Base-by-base conservation (phyloP, 2,329 filamentous ascomycete species). In the Curvularia eragrostidis region DNA sequence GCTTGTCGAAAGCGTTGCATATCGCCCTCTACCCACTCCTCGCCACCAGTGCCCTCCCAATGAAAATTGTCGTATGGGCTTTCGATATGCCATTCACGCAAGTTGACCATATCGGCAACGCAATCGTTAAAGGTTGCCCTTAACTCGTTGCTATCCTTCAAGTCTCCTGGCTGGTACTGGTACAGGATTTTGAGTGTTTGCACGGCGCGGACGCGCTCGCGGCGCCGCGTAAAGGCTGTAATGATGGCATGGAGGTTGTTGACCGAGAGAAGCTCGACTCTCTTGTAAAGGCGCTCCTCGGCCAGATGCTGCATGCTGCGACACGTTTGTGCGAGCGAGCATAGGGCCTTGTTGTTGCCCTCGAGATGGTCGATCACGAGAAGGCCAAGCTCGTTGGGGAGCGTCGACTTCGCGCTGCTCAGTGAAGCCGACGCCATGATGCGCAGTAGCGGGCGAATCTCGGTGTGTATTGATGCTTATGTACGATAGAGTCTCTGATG, bases 31-130 rank as follows among this genome's bases (percentile, higher is more conserved):
- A 75, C 71, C 74, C 74, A 77, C 44, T 67, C 65, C 12, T 67
- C 47, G 10, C 67, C 69, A 26, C 68, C 70, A 13, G 54, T 56
- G 2, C 58, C 47, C n/a, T 65, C 61, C 70, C 71, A 73, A 30
- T 73, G 61, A 50, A 69, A 71, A 49, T 75, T 76, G 51, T 75
- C 72, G 48, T 69, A 77, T 1, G 74, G 74, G 49, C 70, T 74
- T 55, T 77, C 75, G 3, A 76, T 63, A 48, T 73, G 64, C 71
- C 70, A 75, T 7, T 72, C 60, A 26, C 65, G 59, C 50, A 77
- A 55, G 23, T 64, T 66, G 48, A 67, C 65, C 71, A 76, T 75
- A n/a, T 67, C 49, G 13, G 58, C 49, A 8, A 77, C 61, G 41
- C 56, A 69, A 18, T 56, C 59, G 55, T 76, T 75, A 63, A 77